phyloP scores from a whole-genome alignment of 768 basidiomycete genomes.

The Baorangia bicolor region DNA sequence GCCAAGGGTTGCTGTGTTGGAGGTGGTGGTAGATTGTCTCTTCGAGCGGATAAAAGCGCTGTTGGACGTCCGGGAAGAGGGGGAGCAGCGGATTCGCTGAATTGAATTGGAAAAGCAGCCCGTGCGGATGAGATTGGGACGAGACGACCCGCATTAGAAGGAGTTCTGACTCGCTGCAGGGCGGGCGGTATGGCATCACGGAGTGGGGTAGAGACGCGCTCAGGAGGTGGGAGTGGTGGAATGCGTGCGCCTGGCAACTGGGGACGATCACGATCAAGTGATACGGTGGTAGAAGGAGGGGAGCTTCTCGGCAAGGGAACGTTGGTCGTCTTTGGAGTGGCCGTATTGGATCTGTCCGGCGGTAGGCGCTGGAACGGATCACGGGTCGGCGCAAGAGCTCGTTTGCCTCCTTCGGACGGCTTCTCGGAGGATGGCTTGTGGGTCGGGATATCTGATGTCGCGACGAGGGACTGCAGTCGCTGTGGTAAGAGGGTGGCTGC shows the following conservation, averaged over 20 bases:
- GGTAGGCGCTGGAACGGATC: conserved; percentile 30
- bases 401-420: conserved; percentile 2
- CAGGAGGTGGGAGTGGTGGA: conserved; percentile 10
- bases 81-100: conserved; percentile 8
- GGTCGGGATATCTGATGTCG: conserved; percentile 17
- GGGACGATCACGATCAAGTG: conserved; percentile 5
- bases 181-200: conserved; percentile 16
- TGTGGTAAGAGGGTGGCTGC: conserved; percentile 48
- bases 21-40: conserved; percentile 8
- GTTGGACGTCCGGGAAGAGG: conserved; percentile 14
- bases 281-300: not conserved
- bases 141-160: conserved; percentile 15
- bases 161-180: conserved; percentile 19
- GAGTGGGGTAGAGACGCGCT: conserved; percentile 14
- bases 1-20: not conserved
- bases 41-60: conserved; percentile 13
- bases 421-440: conserved; percentile 7
- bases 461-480: conserved; percentile 48
- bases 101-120: conserved; percentile 9
- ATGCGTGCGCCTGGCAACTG: conserved; percentile 3
- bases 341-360: conserved; percentile 22
- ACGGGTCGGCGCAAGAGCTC: conserved; percentile 11
- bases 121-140: conserved; percentile 9
- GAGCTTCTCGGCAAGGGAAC: conserved; percentile 4
- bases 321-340: conserved; percentile 3